Base-by-base conservation (phyloP, 352 stramenopile species). In the Globisporangium cederbergense region DNA sequence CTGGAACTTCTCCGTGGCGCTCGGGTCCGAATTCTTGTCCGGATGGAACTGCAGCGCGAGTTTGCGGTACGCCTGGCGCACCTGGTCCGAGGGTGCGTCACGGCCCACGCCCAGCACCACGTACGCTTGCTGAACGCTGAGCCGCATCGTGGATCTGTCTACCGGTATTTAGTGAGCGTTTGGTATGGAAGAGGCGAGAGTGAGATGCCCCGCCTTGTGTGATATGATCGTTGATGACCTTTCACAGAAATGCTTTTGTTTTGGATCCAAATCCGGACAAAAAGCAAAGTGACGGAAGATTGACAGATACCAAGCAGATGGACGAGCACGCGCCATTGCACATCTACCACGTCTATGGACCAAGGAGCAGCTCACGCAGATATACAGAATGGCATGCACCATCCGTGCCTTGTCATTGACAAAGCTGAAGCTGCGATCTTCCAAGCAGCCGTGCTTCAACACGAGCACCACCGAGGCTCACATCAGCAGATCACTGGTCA, bases 1-100 rank as follows among this genome's bases (percentile, higher is more conserved):
- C 64, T 94, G 82, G 69, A 94, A 94, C 53, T 76, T 78, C 56
- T 75, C 71, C 0, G 85, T 91, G n/a, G 83, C 81, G 38, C 71
- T 69, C 28, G 78, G 70, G 14, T 85, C 69, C 20, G 75, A 64
- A 49, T 90, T 90, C 70, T 91, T 90, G 73, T 91, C 84, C 7
- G 84, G 81, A 54, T 93, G 84, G 67, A 77, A 89, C 59, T 80
- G 73, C 51, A 90, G 70, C 22, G 84, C 84, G 54, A 90, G 70
- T 55, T 78, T 74, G 0, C 78, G 71, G 61, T 93, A 93, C 63
- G 80, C 75, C 22, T 77, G 69, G n/a, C 80, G 81, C 42, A 85
- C 77, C 43, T 86, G 60, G 9, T 88, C 75, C 5, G 76, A 55
- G 9, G 65, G 70, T 16, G 80, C 78, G 47, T 76, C 71, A 32